Percentiles rank a stretch among this genome's conserved stretches.
Conservation (phyloP, 495 filamentous ascomycete species). For the Copromyces sp. region DNA sequence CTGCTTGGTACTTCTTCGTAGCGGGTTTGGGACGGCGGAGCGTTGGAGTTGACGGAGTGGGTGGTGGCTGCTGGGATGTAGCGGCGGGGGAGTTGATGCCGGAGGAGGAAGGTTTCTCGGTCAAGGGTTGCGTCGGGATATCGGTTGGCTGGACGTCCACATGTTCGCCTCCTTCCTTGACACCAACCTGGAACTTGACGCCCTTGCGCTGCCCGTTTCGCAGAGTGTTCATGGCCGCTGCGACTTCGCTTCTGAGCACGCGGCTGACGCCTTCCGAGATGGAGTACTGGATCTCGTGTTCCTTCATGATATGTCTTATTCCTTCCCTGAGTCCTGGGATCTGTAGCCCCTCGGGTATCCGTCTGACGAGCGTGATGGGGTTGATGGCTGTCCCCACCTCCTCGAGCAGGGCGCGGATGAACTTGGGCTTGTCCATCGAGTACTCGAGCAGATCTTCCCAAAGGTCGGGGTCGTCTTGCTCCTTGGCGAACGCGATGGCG, state of each 20-base stretch:
- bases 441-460: constrained; percentile 95
- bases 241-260: constrained; percentile 80
- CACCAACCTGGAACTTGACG: constrained; percentile 73
- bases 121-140: constrained; percentile 4
- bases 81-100: background rate
- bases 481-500: constrained; percentile 88
- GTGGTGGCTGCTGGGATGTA: background rate
- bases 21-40: constrained; percentile 1
- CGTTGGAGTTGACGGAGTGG: background rate
- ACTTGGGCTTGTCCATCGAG: constrained; percentile 90
- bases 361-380: constrained; percentile 76
- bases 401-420: constrained; percentile 85
- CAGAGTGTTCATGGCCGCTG: constrained; percentile 65
- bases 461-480: constrained; percentile 77
- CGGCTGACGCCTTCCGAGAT: constrained; percentile 84
- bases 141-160: constrained; percentile 30
- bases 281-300: constrained; percentile 85
- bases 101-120: constrained; percentile 7
- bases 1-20: constrained; percentile 27
- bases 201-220: constrained; percentile 68
- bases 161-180: constrained; percentile 30
- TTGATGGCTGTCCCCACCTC: constrained; percentile 90
- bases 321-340: constrained; percentile 83
- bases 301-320: constrained; percentile 73
- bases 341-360: constrained; percentile 84